Base-by-base conservation (phyloP, 805 yeast species). In the Spathaspora sp. region DNA sequence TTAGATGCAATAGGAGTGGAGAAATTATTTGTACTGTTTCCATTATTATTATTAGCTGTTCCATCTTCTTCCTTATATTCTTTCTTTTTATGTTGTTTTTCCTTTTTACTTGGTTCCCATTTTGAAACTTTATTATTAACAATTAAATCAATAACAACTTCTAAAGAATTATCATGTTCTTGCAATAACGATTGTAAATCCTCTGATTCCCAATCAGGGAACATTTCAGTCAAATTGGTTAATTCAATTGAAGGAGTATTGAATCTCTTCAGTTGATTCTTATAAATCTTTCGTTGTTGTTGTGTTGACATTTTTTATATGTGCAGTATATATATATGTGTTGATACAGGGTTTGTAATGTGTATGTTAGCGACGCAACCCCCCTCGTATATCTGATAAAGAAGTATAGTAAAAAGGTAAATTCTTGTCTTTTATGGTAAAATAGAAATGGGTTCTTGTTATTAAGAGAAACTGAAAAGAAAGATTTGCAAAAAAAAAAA, bases 31-130 rank as follows among this genome's bases (percentile, higher is more conserved):
- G 35, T 8, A n/a, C n/a, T n/a, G n/a, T n/a, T n/a, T n/a, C n/a
- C n/a, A n/a, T 23, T 23, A 23, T 23, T 23, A 23, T 23, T 23
- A 23, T 23, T 23, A 23, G 26, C 26, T 4, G 26, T 23, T 6
- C 26, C 26, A 3, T 4, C 26, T 23, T 45, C 29, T 14, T 52
- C 57, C 49, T 54, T 57, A 39, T 59, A 56, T 26, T 67, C 72
- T 56, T 68, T 66, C 60, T 69, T 69, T 58, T 68, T 67, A 51
- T 62, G 60, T 71, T 78, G 76, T 52, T 80, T 81, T 68, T 85
- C 87, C 45, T 87, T 87, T 69, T 85, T 85, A 56, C 89, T 96
- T 60, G 92, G 94, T 65, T 90, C 97, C 97, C 98, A 93, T 70
- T 87, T 89, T 59, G 87, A 79, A 39, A 89, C 96, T 62, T 87